Conservation (phyloP, 768 basidiomycete genomes). For the Psilocybe tampanensis region DNA sequence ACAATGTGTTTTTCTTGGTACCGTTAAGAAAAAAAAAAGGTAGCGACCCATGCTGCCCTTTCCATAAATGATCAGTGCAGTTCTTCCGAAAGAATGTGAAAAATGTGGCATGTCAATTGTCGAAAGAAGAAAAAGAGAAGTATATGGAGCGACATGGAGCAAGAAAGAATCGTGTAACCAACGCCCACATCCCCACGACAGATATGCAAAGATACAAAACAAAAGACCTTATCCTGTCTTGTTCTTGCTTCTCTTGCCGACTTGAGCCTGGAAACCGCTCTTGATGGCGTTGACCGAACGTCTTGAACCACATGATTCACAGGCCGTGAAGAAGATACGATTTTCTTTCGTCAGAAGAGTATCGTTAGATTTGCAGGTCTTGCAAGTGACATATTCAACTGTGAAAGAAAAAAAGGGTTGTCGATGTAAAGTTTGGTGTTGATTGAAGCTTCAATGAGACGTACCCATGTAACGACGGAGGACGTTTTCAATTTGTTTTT, state of each 20-base stretch:
- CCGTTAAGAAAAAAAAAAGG: too few species aligned
- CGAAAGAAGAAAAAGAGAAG: background rate
- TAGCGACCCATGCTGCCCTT: background rate
- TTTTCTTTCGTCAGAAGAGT: conserved; percentile 97
- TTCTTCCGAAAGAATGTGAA: background rate
- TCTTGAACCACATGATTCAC: conserved; percentile 87
- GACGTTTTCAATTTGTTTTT: conserved; percentile 98
- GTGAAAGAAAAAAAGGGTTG: background rate
- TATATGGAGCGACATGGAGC: background rate
- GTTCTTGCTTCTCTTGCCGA: conserved; percentile 85
- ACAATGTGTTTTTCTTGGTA: too few species aligned
- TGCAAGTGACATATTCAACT: conserved; percentile 99
- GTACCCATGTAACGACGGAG: conserved; percentile 93
- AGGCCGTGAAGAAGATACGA: conserved; percentile 97
- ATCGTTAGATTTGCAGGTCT: conserved; percentile 99
- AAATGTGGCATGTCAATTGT: background rate
- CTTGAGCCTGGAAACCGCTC: conserved; percentile 97
- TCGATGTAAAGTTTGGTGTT: background rate
- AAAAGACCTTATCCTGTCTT: conserved; percentile 53
- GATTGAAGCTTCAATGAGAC: conserved; percentile 26
- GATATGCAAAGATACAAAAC: background rate
- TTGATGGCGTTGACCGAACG: conserved; percentile 97
- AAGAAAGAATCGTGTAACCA: background rate
- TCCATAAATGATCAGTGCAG: background rate
- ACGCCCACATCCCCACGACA: background rate